Evolutionary conservation across 176 grass and related monocot genomes (phyloP), one percentile per base, ranked within the genome.

Genomic region (Echinochloa phyllopogon): DNA sequence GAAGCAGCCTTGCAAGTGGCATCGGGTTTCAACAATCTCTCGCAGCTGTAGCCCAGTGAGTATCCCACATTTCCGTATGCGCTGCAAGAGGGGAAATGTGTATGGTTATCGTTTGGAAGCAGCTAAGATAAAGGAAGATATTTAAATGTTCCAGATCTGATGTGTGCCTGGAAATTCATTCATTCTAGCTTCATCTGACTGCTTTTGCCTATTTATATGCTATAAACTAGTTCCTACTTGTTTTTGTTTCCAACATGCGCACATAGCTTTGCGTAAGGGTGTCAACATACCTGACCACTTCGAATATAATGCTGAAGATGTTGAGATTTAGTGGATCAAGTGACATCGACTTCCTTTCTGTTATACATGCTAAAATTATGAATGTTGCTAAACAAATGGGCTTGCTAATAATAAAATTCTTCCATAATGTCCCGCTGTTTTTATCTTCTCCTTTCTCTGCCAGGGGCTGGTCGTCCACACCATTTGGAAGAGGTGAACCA

Each of bases 241-340:
- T 4, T 38, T 71, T 21, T n/a, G 3, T 48, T 83, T 51, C 57
- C 18, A 53, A 5, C 12, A 66, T 50, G 33, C 7, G 39, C 53
- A 56, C 10, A 70, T 20, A 78, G 25, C 78, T 47, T 47, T 15
- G 51, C 17, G 11, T 57, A 48, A 42, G 18, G 69, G 43, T 64
- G 57, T 20, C 10, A 83, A 38, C 59, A 67, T 86, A 90, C 90
- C 93, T 95, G 15, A 81, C 66, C 36, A 92, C 75, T 83, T 95
- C 83, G 52, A 95, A 95, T 29, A 88, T 67, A 3, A 95, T 65
- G 58, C 78, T 78, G 84, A 90, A 83, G 23, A 88, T 65, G 78
- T 82, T 90, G 85, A 95, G 90, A 72, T 92, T 95, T 69, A 92
- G 78, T 60, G 93, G 93, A 84, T 95, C 90, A 4, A 62, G 48